These are phyloP conservation scores for Penicillium parvum DNA, from an alignment of 495 filamentous ascomycete species.

Conservation along the genomic window DNA sequence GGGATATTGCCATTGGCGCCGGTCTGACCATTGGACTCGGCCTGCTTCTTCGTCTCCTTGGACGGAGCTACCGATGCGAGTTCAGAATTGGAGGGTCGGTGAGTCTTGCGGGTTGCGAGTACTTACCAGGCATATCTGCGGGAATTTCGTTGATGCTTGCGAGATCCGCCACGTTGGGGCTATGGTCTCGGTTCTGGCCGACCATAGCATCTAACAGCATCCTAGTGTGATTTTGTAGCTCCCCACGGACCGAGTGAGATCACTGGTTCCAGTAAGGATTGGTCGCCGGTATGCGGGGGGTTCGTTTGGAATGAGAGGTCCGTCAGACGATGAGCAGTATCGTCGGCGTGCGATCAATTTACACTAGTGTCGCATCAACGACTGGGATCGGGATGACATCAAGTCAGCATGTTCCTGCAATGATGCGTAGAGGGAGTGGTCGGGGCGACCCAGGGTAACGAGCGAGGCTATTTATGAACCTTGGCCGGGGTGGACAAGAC, in stretches of 20 bases:
- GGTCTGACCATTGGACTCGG: constrained; percentile 31
- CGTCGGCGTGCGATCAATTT: constrained; percentile 6
- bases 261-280: constrained; percentile 3
- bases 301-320: constrained; percentile 1
- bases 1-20: constrained; percentile 41
- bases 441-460: constrained; percentile 20
- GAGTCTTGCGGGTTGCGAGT: background rate
- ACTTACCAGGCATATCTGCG: constrained; percentile 43
- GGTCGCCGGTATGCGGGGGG: background rate
- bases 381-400: constrained; percentile 24
- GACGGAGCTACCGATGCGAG: constrained; percentile 17
- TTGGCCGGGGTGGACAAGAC: constrained; percentile 17
- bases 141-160: constrained; percentile 46
- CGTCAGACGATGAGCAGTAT: constrained; percentile 2
- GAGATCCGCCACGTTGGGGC: constrained; percentile 39
- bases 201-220: constrained; percentile 44
- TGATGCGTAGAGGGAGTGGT: background rate
- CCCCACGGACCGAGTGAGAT: constrained; percentile 9
- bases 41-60: constrained; percentile 32
- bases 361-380: constrained; percentile 22
- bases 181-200: constrained; percentile 32
- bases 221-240: constrained; percentile 9
- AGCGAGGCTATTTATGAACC: constrained; percentile 19
- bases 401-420: constrained; percentile 25
- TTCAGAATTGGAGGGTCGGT: constrained; percentile 17